Evolutionary conservation across 192 early-diverging fungal genomes (phyloP).

Genomic region (Chytriomyces sp.): DNA sequence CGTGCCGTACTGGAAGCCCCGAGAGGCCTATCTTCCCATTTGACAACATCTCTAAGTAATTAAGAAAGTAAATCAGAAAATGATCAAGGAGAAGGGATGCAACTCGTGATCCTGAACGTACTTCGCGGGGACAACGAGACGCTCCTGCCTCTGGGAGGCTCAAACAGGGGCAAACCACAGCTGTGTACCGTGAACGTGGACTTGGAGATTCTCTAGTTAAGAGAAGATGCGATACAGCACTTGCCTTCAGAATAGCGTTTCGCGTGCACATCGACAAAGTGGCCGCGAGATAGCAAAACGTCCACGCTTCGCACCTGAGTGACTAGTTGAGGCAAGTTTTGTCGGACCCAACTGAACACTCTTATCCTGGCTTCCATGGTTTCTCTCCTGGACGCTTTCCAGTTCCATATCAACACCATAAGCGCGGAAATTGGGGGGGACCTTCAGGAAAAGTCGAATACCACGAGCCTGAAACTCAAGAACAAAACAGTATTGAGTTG

Average conservation of each 20-base stretch:
- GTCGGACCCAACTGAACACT: slow-evolving; percentile 35
- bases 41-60: not conserved
- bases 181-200: slow-evolving; percentile 14
- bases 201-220: slow-evolving; percentile 63
- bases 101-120: not conserved
- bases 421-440: slow-evolving; percentile 85
- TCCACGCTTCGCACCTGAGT: slow-evolving; percentile 27
- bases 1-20: not conserved
- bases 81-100: no score
- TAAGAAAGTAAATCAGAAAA: not conserved
- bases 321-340: not conserved
- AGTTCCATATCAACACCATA: slow-evolving; percentile 84
- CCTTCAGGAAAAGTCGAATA: slow-evolving; percentile 78
- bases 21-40: not conserved
- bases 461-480: slow-evolving; percentile 79
- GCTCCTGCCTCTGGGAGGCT: not conserved
- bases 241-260: slow-evolving; percentile 84
- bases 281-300: slow-evolving; percentile 65
- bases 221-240: slow-evolving; percentile 82
- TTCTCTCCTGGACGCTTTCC: slow-evolving; percentile 77
- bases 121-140: not conserved
- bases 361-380: slow-evolving; percentile 82
- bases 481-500: slow-evolving; percentile 66
- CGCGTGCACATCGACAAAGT: slow-evolving; percentile 81
- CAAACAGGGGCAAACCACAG: not conserved